A percentile compares a stretch with the other conserved stretches of the same genome.
Evolutionary conservation across 1,139 yeast genomes (phyloP).

Genomic region (Spencermartinsiella ligniputridi): DNA sequence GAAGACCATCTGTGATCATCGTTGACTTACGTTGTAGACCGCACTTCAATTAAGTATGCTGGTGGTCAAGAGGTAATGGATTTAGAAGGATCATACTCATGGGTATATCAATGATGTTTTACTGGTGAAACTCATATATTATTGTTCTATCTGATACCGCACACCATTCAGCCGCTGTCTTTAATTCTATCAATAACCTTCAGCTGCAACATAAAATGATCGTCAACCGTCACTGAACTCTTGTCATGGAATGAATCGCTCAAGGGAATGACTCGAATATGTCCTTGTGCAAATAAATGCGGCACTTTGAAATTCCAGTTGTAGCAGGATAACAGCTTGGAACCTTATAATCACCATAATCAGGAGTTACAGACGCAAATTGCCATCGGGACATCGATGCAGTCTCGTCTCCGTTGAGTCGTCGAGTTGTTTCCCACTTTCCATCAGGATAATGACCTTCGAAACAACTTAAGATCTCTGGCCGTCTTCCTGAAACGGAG

Average conservation of each 20-base stretch:
- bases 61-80: too few species aligned
- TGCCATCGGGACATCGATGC: constrained; percentile 8
- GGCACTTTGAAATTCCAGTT: constrained; percentile 6
- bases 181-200: too few species aligned
- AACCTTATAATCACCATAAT: constrained; percentile 10
- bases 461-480: constrained; percentile 5
- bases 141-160: too few species aligned
- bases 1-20: too few species aligned
- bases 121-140: too few species aligned
- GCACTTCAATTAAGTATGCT: too few species aligned
- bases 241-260: background rate
- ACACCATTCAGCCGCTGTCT: too few species aligned
- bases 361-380: constrained; percentile 6
- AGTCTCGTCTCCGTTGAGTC: constrained; percentile 11
- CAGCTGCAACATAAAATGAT: too few species aligned
- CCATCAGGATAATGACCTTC: constrained; percentile 9
- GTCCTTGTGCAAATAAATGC: constrained; percentile 5
- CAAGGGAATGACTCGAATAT: constrained; percentile 6
- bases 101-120: too few species aligned
- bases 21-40: too few species aligned
- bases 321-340: constrained; percentile 9
- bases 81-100: too few species aligned
- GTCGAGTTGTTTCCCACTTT: constrained; percentile 7
- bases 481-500: constrained; percentile 2
- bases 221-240: background rate